Evolutionary conservation across 768 basidiomycete species (phyloP).

Genomic region (Chalciporus piperatus): DNA sequence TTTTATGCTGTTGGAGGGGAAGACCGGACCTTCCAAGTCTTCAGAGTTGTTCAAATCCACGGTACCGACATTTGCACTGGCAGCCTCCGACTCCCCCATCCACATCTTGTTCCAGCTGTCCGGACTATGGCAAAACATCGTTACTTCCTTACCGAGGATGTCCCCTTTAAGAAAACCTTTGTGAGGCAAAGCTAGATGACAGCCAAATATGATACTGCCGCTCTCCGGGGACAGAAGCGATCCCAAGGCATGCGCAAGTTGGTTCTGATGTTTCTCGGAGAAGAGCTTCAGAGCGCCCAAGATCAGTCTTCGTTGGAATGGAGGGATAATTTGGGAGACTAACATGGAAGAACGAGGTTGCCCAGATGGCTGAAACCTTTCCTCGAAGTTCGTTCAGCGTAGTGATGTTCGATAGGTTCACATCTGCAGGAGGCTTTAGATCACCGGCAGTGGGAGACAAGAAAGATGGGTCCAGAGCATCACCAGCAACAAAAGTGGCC

Average conservation of each 20-base stretch:
- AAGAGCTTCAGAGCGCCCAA: conserved; percentile 22
- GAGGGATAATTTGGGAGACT: neutral
- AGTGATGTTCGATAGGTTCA: conserved; percentile 30
- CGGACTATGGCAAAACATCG: conserved; percentile 25
- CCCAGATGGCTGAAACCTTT: conserved; percentile 48
- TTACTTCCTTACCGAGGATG: conserved; percentile 2
- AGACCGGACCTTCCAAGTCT: conserved; percentile 13
- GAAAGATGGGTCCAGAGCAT: conserved; percentile 47
- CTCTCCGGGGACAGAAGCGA: conserved; percentile 25
- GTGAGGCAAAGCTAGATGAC: conserved; percentile 17
- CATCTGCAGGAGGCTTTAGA: conserved; percentile 18
- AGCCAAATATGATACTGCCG: conserved; percentile 32
- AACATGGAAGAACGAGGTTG: conserved; percentile 45
- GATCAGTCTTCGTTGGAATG: conserved; percentile 26
- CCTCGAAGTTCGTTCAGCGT: conserved; percentile 47
- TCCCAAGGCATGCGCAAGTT: conserved; percentile 24
- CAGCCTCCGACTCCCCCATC: conserved; percentile 8
- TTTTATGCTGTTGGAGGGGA: conserved; percentile 31
- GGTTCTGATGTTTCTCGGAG: conserved; percentile 22
- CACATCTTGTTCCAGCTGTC: conserved; percentile 29
- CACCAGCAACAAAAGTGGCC: conserved; percentile 52
- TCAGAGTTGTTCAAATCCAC: neutral
- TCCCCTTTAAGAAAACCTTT: conserved; percentile 6
- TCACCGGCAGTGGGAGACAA: conserved; percentile 31
- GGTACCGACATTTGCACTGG: neutral